Evolutionary conservation across 345 rosid species (phyloP), one percentile per base, ranked within the genome.

Genomic region (Sonneratia caseolaris): DNA sequence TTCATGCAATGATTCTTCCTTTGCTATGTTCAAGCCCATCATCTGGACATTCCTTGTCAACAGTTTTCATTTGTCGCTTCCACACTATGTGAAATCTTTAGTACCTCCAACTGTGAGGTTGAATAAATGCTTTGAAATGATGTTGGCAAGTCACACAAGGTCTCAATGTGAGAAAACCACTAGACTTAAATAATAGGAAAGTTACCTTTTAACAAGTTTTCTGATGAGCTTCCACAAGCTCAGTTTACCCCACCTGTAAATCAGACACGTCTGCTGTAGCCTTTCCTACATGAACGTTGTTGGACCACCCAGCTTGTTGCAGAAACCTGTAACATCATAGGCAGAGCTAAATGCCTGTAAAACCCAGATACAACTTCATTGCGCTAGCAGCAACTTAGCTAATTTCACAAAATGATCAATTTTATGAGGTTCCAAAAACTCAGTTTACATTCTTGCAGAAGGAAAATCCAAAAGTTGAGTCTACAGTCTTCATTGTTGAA

Each of bases 401-500:
- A 1, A 3, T 14, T 48, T 13, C 53, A 10, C 12, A 18, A 8
- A 15, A 15, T 18, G 59, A 53, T 3, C 22, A 3, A 53, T 19
- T 19, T 1, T 5, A 18, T 15, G 1, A 0, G 22, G 5, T 19
- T 3, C 22, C 59, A 0, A 5, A 19, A 19, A 19, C n/a, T 53
- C 59, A 19, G 15, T 15, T 6, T 15, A 4, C 59, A 18, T 53
- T 51, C 7, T 53, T 53, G 59, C 43, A 40, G 5, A 4, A 40
- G 9, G 43, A 40, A 4, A 40, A 40, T 40, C 9, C 43, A 40
- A 40, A 95, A 84, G 78, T 95, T 95, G 72, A 90, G 93, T 64
- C 88, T 82, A 75, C 90, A 97, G 81, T 95, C 90, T 73, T 95
- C 97, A 69, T 95, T 95, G 83, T 95, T 92, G 76, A 95, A 95